Conservation (phyloP, 116 monocot genomes). For the Cymodocea nodosa region DNA sequence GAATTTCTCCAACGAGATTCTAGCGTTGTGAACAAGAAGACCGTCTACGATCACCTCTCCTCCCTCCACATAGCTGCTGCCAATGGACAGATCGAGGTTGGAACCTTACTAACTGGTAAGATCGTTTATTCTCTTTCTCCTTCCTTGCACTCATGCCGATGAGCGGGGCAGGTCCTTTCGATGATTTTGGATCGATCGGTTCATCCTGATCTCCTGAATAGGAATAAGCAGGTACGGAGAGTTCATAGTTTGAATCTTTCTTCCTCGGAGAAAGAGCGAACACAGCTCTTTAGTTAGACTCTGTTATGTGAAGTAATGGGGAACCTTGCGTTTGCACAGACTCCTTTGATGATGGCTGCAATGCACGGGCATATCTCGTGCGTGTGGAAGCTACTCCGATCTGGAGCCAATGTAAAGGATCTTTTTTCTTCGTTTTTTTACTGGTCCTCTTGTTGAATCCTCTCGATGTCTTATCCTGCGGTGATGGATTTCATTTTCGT, state of each 20-base stretch:
- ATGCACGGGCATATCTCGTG: conserved; percentile 84
- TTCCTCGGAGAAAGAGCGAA: not conserved
- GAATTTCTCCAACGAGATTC: conserved; percentile 17
- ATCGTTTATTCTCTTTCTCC: not conserved
- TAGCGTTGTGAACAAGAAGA: conserved; percentile 20
- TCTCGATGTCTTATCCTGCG: not conserved
- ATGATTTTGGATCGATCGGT: conserved; percentile 22
- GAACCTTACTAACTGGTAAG: not conserved
- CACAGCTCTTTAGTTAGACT: too few species aligned
- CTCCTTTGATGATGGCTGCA: conserved; percentile 83
- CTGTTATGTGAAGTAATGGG: not conserved
- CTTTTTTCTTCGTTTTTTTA: not conserved
- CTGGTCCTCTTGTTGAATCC: not conserved
- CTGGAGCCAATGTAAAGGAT: conserved; percentile 59
- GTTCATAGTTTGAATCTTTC: conserved; percentile 1
- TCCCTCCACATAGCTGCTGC: conserved; percentile 74
- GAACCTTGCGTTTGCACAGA: conserved; percentile 15
- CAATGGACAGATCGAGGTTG: conserved; percentile 58
- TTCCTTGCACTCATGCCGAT: not conserved
- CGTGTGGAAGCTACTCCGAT: conserved; percentile 56
- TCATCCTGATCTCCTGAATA: conserved; percentile 24
- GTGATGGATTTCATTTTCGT: not conserved
- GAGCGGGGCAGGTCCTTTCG: conserved; percentile 20
- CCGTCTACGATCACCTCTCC: conserved; percentile 54
- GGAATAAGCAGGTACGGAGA: conserved; percentile 26